phyloP scores from a whole-genome alignment of 2,329 filamentous ascomycete genomes.

The Aspergillus bombycis region DNA sequence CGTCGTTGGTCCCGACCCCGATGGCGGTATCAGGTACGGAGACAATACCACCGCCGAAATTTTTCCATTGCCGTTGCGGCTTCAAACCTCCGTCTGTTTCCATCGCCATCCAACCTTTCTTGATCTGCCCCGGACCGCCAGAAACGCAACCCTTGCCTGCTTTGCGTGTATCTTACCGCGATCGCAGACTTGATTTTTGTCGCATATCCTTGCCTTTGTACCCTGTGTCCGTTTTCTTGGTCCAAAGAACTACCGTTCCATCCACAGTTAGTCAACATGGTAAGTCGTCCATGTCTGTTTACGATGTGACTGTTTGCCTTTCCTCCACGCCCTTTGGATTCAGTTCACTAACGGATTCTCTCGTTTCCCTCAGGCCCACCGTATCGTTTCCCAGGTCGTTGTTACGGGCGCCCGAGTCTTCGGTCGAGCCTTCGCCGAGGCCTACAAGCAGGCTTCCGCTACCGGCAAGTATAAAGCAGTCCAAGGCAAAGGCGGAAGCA shows the following conservation, averaged over 20 bases:
- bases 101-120: conserved; percentile 17
- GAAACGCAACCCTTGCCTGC: background rate
- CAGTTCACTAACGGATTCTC: background rate
- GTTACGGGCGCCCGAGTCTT: conserved; percentile 88
- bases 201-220: background rate
- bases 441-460: conserved; percentile 92
- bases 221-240: background rate
- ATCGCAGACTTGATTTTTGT: background rate
- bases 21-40: background rate
- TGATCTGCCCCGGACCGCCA: background rate
- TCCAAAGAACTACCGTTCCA: background rate
- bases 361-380: conserved; percentile 70
- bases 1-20: background rate
- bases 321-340: background rate
- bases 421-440: conserved; percentile 88
- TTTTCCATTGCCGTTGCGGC: conserved; percentile 15
- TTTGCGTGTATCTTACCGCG: background rate
- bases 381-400: conserved; percentile 91
- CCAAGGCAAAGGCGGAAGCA: conserved; percentile 61
- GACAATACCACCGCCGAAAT: conserved; percentile 22
- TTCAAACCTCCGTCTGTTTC: conserved; percentile 18
- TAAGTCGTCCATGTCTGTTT: conserved; percentile 15
- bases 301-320: background rate
- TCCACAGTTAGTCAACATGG: conserved; percentile 23
- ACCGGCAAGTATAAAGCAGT: conserved; percentile 75